Base-by-base conservation (phyloP, 805 yeast species). In the Sugiyamaella americana region DNA sequence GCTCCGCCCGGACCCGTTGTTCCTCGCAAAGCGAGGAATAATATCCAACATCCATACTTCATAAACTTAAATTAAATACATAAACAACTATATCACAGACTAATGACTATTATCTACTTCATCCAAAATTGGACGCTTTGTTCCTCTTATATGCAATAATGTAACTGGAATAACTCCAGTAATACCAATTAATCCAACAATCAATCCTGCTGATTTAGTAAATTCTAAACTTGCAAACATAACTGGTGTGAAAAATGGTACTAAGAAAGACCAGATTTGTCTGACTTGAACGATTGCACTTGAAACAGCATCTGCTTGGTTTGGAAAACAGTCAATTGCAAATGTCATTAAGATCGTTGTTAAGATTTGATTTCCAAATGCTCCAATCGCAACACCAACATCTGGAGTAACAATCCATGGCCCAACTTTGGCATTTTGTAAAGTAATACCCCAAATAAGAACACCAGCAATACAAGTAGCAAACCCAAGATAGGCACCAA, bases 261-360 rank as follows among this genome's bases (percentile, higher is more conserved):
- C n/a, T 13, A 29, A 13, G 34, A 29, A 29, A 13, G 13, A 11
- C 10, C 10, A 10, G 10, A 36, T 11, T n/a, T 36, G 39, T 22
- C 39, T 10, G 16, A 16, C 11, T 11, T 36, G 39, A n/a, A 11
- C 23, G n/a, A n/a, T 36, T 17, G 23, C 10, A 13, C 13, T 35
- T 10, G 46, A 19, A 36, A 41, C n/a, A 23, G 29, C 44, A 42
- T n/a, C 23, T 19, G 20, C 43, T 5, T 11, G 19, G 21, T 26
- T 13, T 18, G 26, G 29, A 13, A 41, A 8, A 19, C 17, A 19
- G 20, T 5, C 18, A 11, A 26, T 34, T 11, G 51, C 44, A 37
- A 50, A 59, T 4, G 63, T 51, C 17, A 59, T 51, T 20, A 59
- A 38, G 22, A 55, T 48, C 5, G 63, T 58, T 5, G 63, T 52